Evolutionary conservation across 192 early-diverging fungal genomes (phyloP), one percentile per base, ranked within the genome.

Genomic region (Backusella tuberculispora): DNA sequence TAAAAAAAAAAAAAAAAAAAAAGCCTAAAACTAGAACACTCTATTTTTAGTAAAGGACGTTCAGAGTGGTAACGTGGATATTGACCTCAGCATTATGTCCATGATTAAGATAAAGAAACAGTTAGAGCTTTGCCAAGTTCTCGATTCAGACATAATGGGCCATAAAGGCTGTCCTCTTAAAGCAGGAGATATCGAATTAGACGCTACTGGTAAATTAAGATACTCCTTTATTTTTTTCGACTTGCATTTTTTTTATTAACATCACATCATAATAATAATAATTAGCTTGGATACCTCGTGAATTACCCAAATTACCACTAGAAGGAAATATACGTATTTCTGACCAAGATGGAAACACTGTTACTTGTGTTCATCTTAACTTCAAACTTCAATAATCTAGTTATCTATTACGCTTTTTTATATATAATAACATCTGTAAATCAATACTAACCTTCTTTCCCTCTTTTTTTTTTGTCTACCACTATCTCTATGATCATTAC

Each of bases 101-200:
- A 66, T 81, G 73, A 81, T 81, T 41, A 81, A 81, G 26, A 73
- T 81, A 44, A 81, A 78, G 26, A 81, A 79, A 66, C 56, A 79
- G 0, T 48, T 81, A 12, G 74, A 81, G 19, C 69, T 81, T 45
- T 81, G 80, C 45, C 43, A 29, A 6, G 75, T 75, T 5, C 63
- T 81, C 10, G 37, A 47, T 13, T 77, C 75, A 42, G 79, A 81
- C 66, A 66, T 81, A 53, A 77, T 81, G 75, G 77, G 66, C 9
- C 42, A 77, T 14, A 65, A 65, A 50, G 15, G 7, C 34, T 81
- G 79, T 63, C 75, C 79, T 4, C 44, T 81, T 19, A 17, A 41
- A 17, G 69, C 74, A 43, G 79, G 79, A 14, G 75, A 81, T 45
- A 47, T 81, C n/a, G 56, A 40, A 14, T 53, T 81, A 13, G 73